Evolutionary conservation across 768 basidiomycete species (phyloP).

Genomic region (Fomitopsis pulvina): DNA sequence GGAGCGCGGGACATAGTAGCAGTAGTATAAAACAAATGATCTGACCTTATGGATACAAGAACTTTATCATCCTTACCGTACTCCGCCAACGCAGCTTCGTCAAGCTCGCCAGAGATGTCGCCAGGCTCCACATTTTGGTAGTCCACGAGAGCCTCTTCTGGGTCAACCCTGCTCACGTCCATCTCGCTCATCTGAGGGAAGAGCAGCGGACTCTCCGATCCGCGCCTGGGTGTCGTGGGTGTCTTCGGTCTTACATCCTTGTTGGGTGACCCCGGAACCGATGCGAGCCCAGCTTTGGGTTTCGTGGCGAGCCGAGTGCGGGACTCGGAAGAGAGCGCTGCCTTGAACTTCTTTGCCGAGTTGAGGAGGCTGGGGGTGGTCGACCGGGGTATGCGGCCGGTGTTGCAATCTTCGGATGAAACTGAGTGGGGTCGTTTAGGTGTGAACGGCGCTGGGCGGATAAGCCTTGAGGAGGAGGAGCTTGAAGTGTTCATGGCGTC

Average conservation of each 20-base stretch:
- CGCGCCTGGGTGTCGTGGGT: slow-evolving; percentile 28
- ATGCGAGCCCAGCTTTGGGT: slow-evolving; percentile 26
- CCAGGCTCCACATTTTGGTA: slow-evolving; percentile 62
- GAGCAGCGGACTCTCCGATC: slow-evolving; percentile 42
- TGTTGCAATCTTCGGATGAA: slow-evolving; percentile 21
- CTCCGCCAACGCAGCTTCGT: slow-evolving; percentile 49
- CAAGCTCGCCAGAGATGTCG: slow-evolving; percentile 65
- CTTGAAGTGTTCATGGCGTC: slow-evolving; percentile 7
- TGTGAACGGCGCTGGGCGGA: slow-evolving; percentile 42
- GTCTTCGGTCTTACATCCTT: slow-evolving; percentile 33
- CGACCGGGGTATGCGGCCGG: slow-evolving; percentile 28
- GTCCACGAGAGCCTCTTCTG: slow-evolving; percentile 73
- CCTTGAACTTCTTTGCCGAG: slow-evolving; percentile 64
- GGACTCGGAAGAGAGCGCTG: slow-evolving; percentile 45
- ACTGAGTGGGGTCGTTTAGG: slow-evolving; percentile 46
- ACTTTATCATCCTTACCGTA: slow-evolving; percentile 81
- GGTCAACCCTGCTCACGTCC: slow-evolving; percentile 70
- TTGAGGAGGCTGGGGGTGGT: slow-evolving; percentile 30
- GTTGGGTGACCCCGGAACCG: slow-evolving; percentile 51
- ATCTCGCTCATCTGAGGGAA: slow-evolving; percentile 53
- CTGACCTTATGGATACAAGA: slow-evolving; percentile 74
- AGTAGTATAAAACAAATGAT: not conserved
- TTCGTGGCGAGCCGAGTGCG: slow-evolving; percentile 14
- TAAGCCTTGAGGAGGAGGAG: slow-evolving; percentile 26
- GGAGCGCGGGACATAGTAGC: too few species aligned